Percentiles rank a stretch among this genome's conserved stretches.
phyloP scores from a whole-genome alignment of 192 early-diverging fungal genomes.

The Umbelopsis sp. region DNA sequence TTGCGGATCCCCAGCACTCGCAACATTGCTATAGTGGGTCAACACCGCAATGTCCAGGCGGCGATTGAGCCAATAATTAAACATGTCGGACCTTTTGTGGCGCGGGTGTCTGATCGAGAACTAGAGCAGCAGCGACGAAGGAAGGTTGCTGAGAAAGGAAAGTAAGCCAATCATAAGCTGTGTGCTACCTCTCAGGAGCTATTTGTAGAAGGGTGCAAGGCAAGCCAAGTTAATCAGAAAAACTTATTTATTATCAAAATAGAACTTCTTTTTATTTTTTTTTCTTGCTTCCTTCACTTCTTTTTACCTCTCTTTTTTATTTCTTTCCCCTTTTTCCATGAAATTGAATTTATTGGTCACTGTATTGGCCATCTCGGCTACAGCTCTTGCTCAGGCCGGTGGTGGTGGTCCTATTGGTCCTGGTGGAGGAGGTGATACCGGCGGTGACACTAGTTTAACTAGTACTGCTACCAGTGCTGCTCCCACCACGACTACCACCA shows the following conservation, averaged over 20 bases:
- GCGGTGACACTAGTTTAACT: neutral
- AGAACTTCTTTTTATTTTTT: constrained; percentile 5
- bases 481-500: neutral
- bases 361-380: constrained; percentile 6
- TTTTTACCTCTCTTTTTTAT: neutral
- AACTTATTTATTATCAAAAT: constrained; percentile 6
- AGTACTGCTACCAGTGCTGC: neutral
- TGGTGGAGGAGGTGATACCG: no score
- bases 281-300: constrained; percentile 10
- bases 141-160: constrained; percentile 32
- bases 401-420: no score
- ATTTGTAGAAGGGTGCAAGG: constrained; percentile 5
- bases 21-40: constrained; percentile 73
- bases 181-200: constrained; percentile 9
- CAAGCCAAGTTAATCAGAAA: no score
- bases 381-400: neutral
- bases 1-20: constrained; percentile 83
- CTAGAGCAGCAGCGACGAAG: constrained; percentile 46
- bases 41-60: neutral
- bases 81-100: constrained; percentile 41
- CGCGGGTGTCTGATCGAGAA: constrained; percentile 57
- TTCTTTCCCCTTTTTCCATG: constrained; percentile 14
- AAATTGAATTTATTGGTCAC: constrained; percentile 9
- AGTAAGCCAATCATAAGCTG: constrained; percentile 13
- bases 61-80: constrained; percentile 29